These are phyloP conservation scores for Clonostachys solani DNA, from an alignment of 2,329 filamentous ascomycete species.

Conservation along the genomic window DNA sequence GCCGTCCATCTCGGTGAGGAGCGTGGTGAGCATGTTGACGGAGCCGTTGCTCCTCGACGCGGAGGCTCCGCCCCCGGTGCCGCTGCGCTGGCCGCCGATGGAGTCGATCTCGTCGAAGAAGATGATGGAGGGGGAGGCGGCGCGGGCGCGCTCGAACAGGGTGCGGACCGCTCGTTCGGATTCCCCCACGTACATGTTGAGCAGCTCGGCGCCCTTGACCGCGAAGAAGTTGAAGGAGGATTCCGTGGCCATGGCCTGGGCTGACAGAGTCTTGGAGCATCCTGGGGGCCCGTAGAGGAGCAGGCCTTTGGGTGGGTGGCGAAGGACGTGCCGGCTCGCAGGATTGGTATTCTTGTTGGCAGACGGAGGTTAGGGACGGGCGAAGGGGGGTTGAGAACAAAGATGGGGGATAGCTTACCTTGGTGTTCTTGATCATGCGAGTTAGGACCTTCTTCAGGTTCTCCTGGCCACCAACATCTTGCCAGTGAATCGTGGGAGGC, in stretches of 20 bases:
- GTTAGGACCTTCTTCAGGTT: constrained; percentile 62
- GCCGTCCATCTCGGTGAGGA: constrained; percentile 94
- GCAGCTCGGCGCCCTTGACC: constrained; percentile 87
- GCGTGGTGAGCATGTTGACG: constrained; percentile 81
- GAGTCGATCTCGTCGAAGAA: constrained; percentile 97
- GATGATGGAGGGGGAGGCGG: constrained; percentile 86
- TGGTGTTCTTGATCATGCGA: constrained; percentile 39
- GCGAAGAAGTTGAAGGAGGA: constrained; percentile 91
- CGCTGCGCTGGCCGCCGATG: constrained; percentile 58
- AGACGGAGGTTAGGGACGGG: not conserved
- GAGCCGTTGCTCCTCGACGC: constrained; percentile 31
- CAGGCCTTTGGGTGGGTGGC: constrained; percentile 70
- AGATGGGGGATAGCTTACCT: constrained; percentile 13
- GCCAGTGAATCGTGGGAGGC: constrained; percentile 81
- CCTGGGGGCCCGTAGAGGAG: constrained; percentile 90
- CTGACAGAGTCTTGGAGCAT: constrained; percentile 90
- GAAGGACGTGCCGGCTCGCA: constrained; percentile 27
- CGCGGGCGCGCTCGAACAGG: constrained; percentile 78
- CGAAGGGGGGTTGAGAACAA: not conserved
- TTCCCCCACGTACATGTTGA: constrained; percentile 97
- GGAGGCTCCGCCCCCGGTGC: constrained; percentile 30
- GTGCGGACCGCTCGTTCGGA: constrained; percentile 82
- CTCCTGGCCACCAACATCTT: constrained; percentile 82
- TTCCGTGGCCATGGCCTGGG: constrained; percentile 87
- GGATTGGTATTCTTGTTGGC: constrained; percentile 18